A percentile compares a stretch with the other conserved stretches of the same genome.
Conservation (phyloP, 768 basidiomycete species). For the Chalciporus pseudorubinellus region DNA sequence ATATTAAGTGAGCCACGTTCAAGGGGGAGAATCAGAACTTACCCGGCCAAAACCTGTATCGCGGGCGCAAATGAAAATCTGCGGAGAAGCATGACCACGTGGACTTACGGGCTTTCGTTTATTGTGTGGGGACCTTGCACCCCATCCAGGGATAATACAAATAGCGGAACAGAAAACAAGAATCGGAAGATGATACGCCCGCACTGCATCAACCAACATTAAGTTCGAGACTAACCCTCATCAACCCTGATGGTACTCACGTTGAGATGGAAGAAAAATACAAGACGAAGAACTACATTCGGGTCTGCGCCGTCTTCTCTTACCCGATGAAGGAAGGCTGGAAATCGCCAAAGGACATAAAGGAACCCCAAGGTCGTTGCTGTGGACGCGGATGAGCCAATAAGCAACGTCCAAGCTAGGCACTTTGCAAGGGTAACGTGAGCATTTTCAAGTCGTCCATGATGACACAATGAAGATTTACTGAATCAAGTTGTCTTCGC, state of each 20-base stretch:
- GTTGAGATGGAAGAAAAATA: conserved; percentile 76
- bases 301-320: conserved; percentile 73
- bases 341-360: conserved; percentile 69
- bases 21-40: conserved; percentile 17
- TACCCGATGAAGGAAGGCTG: conserved; percentile 65
- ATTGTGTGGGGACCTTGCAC: conserved; percentile 50
- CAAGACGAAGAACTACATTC: conserved; percentile 67
- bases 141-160: conserved; percentile 66
- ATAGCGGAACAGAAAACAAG: conserved; percentile 65
- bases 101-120: conserved; percentile 54
- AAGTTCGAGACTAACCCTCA: neutral
- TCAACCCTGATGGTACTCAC: conserved; percentile 40
- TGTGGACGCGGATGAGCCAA: conserved; percentile 64
- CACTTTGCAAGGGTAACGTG: conserved; percentile 41
- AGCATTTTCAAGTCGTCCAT: conserved; percentile 5
- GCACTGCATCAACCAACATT: conserved; percentile 38
- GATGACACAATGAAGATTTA: conserved; percentile 23
- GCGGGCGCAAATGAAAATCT: neutral
- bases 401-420: conserved; percentile 72
- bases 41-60: conserved; percentile 59
- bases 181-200: conserved; percentile 76
- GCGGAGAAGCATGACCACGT: neutral
- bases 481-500: conserved; percentile 56
- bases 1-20: conserved; percentile 1
- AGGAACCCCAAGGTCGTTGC: conserved; percentile 68